Conservation (phyloP, 2,329 filamentous ascomycete species). For the Monosporascus cannonballus region DNA sequence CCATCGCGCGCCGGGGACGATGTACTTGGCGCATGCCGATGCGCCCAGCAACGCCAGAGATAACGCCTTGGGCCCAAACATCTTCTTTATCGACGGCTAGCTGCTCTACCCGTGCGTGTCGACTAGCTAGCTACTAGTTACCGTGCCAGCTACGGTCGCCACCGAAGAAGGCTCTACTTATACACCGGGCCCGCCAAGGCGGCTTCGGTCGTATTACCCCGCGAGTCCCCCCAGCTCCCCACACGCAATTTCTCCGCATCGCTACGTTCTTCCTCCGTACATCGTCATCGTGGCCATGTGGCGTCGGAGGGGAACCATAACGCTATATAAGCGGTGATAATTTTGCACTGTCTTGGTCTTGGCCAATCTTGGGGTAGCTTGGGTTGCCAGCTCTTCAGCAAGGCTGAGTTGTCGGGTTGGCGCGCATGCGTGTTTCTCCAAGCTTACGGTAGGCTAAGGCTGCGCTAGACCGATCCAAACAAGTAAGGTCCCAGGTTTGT, state of each 20-base stretch:
- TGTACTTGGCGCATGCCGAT: constrained; percentile 40
- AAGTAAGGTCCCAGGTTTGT: too few species aligned
- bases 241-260: constrained; percentile 18
- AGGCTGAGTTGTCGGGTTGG: too few species aligned
- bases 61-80: constrained; percentile 8
- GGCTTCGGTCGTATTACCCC: constrained; percentile 9
- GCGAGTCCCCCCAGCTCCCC: constrained; percentile 1
- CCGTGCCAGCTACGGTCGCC: not conserved
- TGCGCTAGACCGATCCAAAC: too few species aligned
- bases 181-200: constrained; percentile 7
- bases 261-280: constrained; percentile 17
- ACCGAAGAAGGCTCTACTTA: not conserved
- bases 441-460: too few species aligned
- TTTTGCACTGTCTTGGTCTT: not conserved
- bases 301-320: constrained; percentile 3
- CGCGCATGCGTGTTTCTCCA: too few species aligned
- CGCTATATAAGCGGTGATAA: constrained; percentile 1
- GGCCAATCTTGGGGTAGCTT: not conserved
- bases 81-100: constrained; percentile 1
- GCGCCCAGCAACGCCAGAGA: constrained; percentile 11
- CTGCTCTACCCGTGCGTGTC: not conserved
- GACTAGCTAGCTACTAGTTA: not conserved
- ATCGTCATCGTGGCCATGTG: constrained; percentile 4
- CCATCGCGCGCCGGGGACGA: constrained; percentile 57
- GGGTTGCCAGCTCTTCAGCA: too few species aligned